phyloP scores from a whole-genome alignment of 2,329 filamentous ascomycete genomes.

The Blastomyces gilchristii region DNA sequence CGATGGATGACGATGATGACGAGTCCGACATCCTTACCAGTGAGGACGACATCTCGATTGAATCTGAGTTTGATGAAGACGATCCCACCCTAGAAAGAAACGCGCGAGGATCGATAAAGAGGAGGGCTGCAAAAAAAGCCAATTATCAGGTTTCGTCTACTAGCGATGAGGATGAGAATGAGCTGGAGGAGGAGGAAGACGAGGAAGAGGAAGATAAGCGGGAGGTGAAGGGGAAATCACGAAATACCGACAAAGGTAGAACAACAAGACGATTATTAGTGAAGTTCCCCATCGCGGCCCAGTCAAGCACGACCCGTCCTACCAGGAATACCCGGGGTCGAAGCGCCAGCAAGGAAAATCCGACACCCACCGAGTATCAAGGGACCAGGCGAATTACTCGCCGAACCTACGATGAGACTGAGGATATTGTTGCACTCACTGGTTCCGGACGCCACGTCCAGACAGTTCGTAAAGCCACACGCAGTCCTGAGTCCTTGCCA shows the following conservation, averaged over 20 bases:
- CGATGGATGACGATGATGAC: constrained; percentile 36
- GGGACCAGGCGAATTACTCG: constrained; percentile 46
- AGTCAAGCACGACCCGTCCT: constrained; percentile 17
- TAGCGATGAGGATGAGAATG: constrained; percentile 28
- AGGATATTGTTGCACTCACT: constrained; percentile 47
- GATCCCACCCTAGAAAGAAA: constrained; percentile 39
- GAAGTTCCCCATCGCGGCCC: neutral
- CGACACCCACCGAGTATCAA: constrained; percentile 13
- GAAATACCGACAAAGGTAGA: constrained; percentile 21
- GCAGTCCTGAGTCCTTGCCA: constrained; percentile 34
- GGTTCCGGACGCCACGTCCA: constrained; percentile 50
- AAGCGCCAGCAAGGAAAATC: constrained; percentile 21
- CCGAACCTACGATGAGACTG: constrained; percentile 47
- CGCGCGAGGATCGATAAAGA: constrained; percentile 47
- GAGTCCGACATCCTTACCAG: constrained; percentile 23
- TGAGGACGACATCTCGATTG: constrained; percentile 35
- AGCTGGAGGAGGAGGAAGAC: constrained; percentile 19
- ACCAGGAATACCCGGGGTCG: constrained; percentile 21
- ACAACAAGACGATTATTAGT: neutral
- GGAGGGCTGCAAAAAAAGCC: constrained; percentile 45
- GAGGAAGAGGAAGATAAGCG: constrained; percentile 20
- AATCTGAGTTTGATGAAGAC: constrained; percentile 35
- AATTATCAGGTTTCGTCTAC: constrained; percentile 47
- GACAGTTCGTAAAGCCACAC: constrained; percentile 44
- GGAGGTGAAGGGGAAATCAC: constrained; percentile 18